Percentiles rank a stretch among this genome's conserved stretches.
Evolutionary conservation across 805 yeast species (phyloP).

Genomic region (Blastobotrys chiropterorum): DNA sequence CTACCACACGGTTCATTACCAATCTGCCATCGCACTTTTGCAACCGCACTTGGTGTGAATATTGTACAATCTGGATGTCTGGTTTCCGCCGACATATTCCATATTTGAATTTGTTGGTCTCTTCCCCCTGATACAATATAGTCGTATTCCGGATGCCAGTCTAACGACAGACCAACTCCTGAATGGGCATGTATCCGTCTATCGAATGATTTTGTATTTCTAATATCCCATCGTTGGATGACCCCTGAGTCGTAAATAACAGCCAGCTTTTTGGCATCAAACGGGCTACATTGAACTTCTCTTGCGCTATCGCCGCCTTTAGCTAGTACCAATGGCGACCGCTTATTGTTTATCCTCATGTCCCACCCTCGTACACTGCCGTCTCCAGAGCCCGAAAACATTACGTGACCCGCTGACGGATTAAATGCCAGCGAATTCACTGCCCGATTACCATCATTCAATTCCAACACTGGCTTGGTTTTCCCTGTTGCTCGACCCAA

Average conservation of each 20-base stretch:
- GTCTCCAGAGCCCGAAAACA: constrained; percentile 70
- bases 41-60: constrained; percentile 70
- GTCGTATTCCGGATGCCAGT: constrained; percentile 82
- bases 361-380: constrained; percentile 85
- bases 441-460: constrained; percentile 39
- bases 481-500: constrained; percentile 6
- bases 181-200: constrained; percentile 79
- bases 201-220: constrained; percentile 59
- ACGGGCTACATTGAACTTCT: constrained; percentile 50
- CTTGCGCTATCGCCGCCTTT: constrained; percentile 69
- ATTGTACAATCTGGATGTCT: constrained; percentile 63
- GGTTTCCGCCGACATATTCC: constrained; percentile 49
- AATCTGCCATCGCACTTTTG: constrained; percentile 64
- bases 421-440: constrained; percentile 60
- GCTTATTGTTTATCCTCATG: constrained; percentile 47
- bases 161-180: constrained; percentile 82
- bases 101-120: constrained; percentile 73
- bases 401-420: constrained; percentile 48
- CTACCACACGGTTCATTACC: constrained; percentile 27
- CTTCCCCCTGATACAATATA: constrained; percentile 88
- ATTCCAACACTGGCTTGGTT: constrained; percentile 8
- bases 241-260: constrained; percentile 87
- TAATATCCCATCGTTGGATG: constrained; percentile 79
- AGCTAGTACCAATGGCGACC: constrained; percentile 45
- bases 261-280: constrained; percentile 52